Conservation (phyloP, 108 stramenopile genomes). For the Mediolabrus comicus region DNA sequence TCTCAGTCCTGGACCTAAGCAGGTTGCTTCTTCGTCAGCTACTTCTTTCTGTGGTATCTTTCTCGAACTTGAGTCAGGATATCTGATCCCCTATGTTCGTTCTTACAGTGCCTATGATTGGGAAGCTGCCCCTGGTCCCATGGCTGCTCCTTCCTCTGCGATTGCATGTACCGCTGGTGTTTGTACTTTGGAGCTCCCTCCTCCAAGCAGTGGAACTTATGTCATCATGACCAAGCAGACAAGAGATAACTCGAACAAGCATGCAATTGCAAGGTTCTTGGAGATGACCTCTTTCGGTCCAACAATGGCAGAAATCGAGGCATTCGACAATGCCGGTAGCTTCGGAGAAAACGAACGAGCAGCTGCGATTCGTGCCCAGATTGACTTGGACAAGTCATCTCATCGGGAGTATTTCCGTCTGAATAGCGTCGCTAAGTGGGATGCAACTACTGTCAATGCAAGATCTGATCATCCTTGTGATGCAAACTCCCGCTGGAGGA, state of each 20-base stretch:
- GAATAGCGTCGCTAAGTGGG: constrained; percentile 39
- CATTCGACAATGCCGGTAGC: constrained; percentile 12
- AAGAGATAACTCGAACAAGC: constrained; percentile 1
- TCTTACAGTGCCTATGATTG: constrained; percentile 67
- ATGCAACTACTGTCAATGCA: constrained; percentile 20
- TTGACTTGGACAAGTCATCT: constrained; percentile 21
- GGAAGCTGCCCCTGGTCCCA: constrained; percentile 54
- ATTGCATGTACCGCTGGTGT: neutral
- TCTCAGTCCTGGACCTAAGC: neutral
- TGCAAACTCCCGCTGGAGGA: constrained; percentile 32
- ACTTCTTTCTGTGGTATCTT: constrained; percentile 35
- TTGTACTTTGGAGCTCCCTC: neutral
- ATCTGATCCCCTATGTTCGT: constrained; percentile 58
- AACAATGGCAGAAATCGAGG: constrained; percentile 31
- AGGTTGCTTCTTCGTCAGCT: neutral
- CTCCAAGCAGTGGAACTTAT: constrained; percentile 7
- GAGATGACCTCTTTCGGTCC: constrained; percentile 63
- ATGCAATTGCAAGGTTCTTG: constrained; percentile 54
- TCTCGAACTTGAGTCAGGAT: neutral
- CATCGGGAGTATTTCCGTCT: constrained; percentile 54
- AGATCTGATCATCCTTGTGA: constrained; percentile 50
- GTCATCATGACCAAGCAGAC: constrained; percentile 23
- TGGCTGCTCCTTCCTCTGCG: neutral
- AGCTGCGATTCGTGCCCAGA: constrained; percentile 22
- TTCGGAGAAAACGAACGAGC: constrained; percentile 22